Conservation (phyloP, 1,284 basidiomycete species). For the Calocybe gambosa region DNA sequence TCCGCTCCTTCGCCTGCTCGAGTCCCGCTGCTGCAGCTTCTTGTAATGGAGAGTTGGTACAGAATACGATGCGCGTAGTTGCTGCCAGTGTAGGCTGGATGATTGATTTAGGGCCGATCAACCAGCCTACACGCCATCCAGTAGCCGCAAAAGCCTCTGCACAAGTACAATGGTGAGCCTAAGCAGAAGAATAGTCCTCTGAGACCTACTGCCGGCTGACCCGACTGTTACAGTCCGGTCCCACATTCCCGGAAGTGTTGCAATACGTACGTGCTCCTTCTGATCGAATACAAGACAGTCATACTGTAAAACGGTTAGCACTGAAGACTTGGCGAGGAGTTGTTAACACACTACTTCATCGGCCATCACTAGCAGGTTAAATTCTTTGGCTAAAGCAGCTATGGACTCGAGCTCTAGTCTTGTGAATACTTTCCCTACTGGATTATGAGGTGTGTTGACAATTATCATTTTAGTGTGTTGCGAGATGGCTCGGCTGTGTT, state of each 20-base stretch:
- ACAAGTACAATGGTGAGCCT: background rate
- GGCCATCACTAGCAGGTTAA: slow-evolving; percentile 88
- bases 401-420: slow-evolving; percentile 78
- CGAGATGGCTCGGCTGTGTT: slow-evolving; percentile 67
- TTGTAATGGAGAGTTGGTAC: slow-evolving; percentile 86
- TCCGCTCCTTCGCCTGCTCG: slow-evolving; percentile 64
- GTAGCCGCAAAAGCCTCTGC: slow-evolving; percentile 95
- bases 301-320: slow-evolving; percentile 49
- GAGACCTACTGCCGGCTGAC: slow-evolving; percentile 42
- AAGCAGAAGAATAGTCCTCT: background rate
- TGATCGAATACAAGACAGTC: slow-evolving; percentile 90
- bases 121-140: slow-evolving; percentile 97
- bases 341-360: slow-evolving; percentile 86
- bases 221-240: slow-evolving; percentile 60
- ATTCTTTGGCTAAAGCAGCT: slow-evolving; percentile 83
- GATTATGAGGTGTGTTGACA: slow-evolving; percentile 95
- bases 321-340: background rate
- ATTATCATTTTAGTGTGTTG: slow-evolving; percentile 89
- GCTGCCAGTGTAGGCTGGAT: slow-evolving; percentile 86
- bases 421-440: slow-evolving; percentile 93
- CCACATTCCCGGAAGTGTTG: slow-evolving; percentile 96
- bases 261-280: slow-evolving; percentile 87
- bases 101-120: slow-evolving; percentile 82
- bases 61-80: slow-evolving; percentile 92
- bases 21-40: slow-evolving; percentile 88